Evolutionary conservation across 2,329 filamentous ascomycete species (phyloP).

Genomic region (Bipolaris gigantea): DNA sequence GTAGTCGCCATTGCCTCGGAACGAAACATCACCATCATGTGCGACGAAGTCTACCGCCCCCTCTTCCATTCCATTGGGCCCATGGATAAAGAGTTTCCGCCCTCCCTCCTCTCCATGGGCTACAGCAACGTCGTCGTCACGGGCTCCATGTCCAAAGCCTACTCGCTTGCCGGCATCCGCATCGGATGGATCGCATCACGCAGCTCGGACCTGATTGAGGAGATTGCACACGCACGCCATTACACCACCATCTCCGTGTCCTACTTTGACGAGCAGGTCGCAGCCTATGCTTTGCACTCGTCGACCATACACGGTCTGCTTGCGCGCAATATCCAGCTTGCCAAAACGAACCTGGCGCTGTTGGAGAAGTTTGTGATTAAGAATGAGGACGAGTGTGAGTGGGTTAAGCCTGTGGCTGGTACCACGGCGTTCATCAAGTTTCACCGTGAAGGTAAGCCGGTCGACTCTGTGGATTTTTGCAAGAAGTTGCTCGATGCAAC

Average conservation of each 20-base stretch:
- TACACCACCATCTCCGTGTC: conserved; percentile 87
- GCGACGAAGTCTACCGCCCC: conserved; percentile 82
- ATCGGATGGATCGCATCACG: conserved; percentile 80
- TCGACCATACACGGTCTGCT: conserved; percentile 66
- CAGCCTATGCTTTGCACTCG: conserved; percentile 70
- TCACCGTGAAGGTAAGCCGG: conserved; percentile 59
- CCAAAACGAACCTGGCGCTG: conserved; percentile 66
- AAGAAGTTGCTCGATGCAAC: conserved; percentile 66
- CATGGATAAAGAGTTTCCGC: conserved; percentile 59
- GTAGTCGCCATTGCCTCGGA: conserved; percentile 66
- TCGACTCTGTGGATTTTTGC: conserved; percentile 76
- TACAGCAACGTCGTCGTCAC: conserved; percentile 73
- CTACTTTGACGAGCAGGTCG: conserved; percentile 78
- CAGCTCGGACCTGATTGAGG: conserved; percentile 62
- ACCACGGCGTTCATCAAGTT: conserved; percentile 80
- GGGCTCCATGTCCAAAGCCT: conserved; percentile 84
- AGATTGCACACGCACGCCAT: conserved; percentile 67
- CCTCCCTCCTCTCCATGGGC: conserved; percentile 70
- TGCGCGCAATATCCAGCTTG: conserved; percentile 65
- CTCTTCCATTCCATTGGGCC: conserved; percentile 72
- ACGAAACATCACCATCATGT: conserved; percentile 67
- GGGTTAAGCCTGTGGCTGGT: conserved; percentile 74
- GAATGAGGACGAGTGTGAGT: conserved; percentile 65
- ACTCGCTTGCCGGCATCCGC: conserved; percentile 77
- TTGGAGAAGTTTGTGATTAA: conserved; percentile 69